phyloP scores from a whole-genome alignment of 208 protist species.

The Entamoeba dispar region DNA sequence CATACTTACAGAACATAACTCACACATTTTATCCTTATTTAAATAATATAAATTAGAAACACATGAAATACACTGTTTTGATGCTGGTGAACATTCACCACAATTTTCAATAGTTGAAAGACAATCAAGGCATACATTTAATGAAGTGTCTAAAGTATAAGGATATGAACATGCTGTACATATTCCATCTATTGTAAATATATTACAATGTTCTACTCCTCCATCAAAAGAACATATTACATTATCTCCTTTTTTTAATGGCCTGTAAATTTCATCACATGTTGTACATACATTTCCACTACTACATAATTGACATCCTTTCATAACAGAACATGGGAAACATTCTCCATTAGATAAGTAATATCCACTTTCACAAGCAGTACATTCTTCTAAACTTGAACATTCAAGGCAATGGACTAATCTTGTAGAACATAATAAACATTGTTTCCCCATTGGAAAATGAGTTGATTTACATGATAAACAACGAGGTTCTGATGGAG shows the following conservation, averaged over 20 bases:
- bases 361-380: neutral
- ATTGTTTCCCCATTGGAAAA: neutral
- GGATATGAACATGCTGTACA: neutral
- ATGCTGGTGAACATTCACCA: neutral
- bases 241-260: neutral
- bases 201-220: neutral
- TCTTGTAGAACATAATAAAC: neutral
- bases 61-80: neutral
- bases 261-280: neutral
- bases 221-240: neutral
- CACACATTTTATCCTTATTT: neutral
- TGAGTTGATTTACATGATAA: too few relatives aligned
- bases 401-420: neutral
- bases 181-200: neutral
- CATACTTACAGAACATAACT: neutral
- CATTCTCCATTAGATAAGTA: neutral
- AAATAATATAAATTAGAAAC: neutral
- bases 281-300: neutral
- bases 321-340: neutral
- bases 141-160: neutral
- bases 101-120: neutral
- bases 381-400: neutral
- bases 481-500: too few relatives aligned
- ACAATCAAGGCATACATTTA: neutral
- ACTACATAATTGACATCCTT: neutral